Conservation (phyloP, 495 filamentous ascomycete genomes). For the Talaromyces adpressus region DNA sequence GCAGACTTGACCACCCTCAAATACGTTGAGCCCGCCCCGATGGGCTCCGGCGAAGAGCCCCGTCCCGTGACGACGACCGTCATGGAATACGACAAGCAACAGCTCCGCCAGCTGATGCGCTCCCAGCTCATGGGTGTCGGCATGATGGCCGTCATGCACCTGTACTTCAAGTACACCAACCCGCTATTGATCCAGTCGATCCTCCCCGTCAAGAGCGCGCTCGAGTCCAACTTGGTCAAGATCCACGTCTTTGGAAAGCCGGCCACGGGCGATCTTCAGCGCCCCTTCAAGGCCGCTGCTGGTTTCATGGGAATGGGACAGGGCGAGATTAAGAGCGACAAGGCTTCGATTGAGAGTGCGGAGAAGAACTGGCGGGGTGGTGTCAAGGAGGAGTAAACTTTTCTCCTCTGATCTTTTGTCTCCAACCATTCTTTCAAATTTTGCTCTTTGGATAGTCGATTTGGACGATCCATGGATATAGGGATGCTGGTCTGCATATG, state of each 20-base stretch:
- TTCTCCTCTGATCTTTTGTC: neutral
- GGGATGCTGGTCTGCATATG: neutral
- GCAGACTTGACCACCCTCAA: constrained; percentile 95
- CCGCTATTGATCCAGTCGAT: constrained; percentile 97
- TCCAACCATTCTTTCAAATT: neutral
- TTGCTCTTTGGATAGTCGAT: neutral
- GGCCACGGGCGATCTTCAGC: constrained; percentile 85
- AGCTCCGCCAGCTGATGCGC: constrained; percentile 77
- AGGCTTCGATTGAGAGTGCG: constrained; percentile 86
- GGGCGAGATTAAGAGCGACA: constrained; percentile 80
- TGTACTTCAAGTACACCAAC: constrained; percentile 99
- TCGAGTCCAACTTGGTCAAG: constrained; percentile 93
- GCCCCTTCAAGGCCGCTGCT: constrained; percentile 83
- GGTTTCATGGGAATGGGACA: constrained; percentile 71
- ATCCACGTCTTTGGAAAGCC: constrained; percentile 87
- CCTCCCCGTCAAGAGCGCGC: constrained; percentile 90
- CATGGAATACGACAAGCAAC: constrained; percentile 82
- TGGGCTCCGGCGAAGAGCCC: constrained; percentile 86
- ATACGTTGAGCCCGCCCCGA: constrained; percentile 90
- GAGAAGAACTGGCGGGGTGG: constrained; percentile 82
- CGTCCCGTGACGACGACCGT: constrained; percentile 94
- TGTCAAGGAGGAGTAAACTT: constrained; percentile 76
- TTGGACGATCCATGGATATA: neutral
- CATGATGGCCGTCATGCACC: constrained; percentile 98
- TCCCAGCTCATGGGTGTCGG: constrained; percentile 87